Conservation (phyloP, 257 asterid genomes). For the Nicotiana otophora region DNA sequence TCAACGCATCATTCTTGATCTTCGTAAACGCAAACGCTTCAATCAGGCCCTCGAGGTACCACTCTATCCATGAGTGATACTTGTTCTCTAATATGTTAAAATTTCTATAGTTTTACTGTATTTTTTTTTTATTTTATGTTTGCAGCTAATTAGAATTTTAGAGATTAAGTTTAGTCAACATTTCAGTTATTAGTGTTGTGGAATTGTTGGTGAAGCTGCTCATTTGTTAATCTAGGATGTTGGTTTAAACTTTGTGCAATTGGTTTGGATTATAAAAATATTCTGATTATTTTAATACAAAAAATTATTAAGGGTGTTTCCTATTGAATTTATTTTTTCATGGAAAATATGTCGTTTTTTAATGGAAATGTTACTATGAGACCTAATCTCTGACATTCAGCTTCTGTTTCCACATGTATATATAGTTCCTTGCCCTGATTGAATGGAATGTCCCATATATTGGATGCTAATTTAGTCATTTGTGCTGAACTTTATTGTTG, state of each 20-base stretch:
- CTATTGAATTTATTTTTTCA: not conserved
- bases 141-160: not conserved
- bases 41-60: constrained; percentile 74
- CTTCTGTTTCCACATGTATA: not conserved
- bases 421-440: not conserved
- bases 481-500: not conserved
- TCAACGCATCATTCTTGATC: constrained; percentile 62
- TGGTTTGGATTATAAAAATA: not conserved
- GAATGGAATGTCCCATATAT: not conserved
- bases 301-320: not conserved
- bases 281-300: not conserved
- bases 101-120: not conserved
- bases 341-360: not conserved
- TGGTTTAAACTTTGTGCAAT: not conserved
- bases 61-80: not conserved
- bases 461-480: not conserved
- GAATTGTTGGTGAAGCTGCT: not conserved
- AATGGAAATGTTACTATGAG: not conserved
- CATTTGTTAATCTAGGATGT: not conserved
- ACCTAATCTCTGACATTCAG: not conserved
- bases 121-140: not conserved
- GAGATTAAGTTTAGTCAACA: not conserved
- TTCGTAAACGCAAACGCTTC: constrained; percentile 75
- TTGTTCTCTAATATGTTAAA: not conserved
- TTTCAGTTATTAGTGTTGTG: not conserved